Conservation (phyloP, 2,329 filamentous ascomycete genomes). For the Pleomassaria siparia region DNA sequence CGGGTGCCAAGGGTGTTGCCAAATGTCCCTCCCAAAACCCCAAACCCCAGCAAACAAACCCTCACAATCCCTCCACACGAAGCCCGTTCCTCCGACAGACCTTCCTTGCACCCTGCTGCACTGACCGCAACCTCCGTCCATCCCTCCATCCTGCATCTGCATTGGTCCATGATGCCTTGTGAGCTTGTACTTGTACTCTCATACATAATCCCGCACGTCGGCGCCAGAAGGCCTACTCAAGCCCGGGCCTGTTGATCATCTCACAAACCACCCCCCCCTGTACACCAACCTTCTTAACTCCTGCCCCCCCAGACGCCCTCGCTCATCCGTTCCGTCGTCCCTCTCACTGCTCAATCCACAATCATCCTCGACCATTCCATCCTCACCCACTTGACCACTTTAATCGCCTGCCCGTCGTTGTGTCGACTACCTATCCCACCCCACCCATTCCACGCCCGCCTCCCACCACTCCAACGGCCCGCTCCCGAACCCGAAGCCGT, state of each 20-base stretch:
- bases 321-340: conserved; percentile 7
- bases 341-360: conserved; percentile 10
- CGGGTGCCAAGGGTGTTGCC: conserved; percentile 5
- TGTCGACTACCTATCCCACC: too few relatives aligned
- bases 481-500: conserved; percentile 7
- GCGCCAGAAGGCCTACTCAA: conserved; percentile 17
- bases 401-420: conserved; percentile 1
- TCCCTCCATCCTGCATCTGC: conserved; percentile 25
- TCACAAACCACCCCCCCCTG: conserved; percentile 26
- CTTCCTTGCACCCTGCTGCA: conserved; percentile 18
- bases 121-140: too few relatives aligned
- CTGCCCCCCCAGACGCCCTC: conserved; percentile 14
- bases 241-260: conserved; percentile 32
- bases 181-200: conserved; percentile 26
- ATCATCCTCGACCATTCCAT: conserved; percentile 5
- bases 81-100: conserved; percentile 12
- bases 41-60: conserved; percentile 9
- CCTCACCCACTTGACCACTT: background rate
- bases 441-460: background rate
- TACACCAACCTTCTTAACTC: conserved; percentile 27
- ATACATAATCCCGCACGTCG: conserved; percentile 27
- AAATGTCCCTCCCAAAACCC: too few relatives aligned
- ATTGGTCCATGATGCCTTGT: conserved; percentile 24
- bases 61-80: conserved; percentile 9
- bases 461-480: conserved; percentile 10